These are phyloP conservation scores for Camellia oleifera DNA, from an alignment of 179 eudicot genomes.

Conservation along the genomic window DNA sequence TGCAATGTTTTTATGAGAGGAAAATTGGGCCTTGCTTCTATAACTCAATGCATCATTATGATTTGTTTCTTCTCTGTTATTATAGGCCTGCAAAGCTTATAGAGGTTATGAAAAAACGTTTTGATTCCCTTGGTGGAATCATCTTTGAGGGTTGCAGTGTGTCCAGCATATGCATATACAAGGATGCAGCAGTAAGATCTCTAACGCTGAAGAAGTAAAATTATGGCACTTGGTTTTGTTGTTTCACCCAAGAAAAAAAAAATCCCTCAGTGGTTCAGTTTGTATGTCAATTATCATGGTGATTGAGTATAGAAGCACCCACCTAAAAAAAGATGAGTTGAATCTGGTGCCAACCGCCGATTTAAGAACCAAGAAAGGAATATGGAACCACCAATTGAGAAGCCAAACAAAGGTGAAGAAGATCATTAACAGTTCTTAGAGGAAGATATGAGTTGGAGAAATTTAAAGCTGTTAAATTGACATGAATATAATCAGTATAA, in stretches of 20 bases:
- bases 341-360: background rate
- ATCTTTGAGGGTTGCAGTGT: slow-evolving; percentile 77
- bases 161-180: slow-evolving; percentile 58
- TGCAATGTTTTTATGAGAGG: background rate
- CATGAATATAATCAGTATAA: background rate
- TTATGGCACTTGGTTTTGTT: background rate
- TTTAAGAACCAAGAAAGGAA: background rate
- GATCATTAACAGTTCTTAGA: background rate
- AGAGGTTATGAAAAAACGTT: slow-evolving; percentile 71
- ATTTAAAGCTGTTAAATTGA: slow-evolving; percentile 5
- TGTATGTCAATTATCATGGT: background rate
- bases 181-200: slow-evolving; percentile 77
- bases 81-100: slow-evolving; percentile 80
- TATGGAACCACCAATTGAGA: background rate
- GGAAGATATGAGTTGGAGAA: background rate
- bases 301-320: background rate
- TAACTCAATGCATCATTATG: background rate
- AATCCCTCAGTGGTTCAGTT: background rate
- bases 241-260: background rate
- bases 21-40: slow-evolving; percentile 6
- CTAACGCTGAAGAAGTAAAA: slow-evolving; percentile 12
- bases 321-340: background rate
- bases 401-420: background rate
- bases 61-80: slow-evolving; percentile 9
- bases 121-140: slow-evolving; percentile 69